Evolutionary conservation across 2,329 filamentous ascomycete species (phyloP), one percentile per base, ranked within the genome.

Genomic region (Aspergillus caelatus): DNA sequence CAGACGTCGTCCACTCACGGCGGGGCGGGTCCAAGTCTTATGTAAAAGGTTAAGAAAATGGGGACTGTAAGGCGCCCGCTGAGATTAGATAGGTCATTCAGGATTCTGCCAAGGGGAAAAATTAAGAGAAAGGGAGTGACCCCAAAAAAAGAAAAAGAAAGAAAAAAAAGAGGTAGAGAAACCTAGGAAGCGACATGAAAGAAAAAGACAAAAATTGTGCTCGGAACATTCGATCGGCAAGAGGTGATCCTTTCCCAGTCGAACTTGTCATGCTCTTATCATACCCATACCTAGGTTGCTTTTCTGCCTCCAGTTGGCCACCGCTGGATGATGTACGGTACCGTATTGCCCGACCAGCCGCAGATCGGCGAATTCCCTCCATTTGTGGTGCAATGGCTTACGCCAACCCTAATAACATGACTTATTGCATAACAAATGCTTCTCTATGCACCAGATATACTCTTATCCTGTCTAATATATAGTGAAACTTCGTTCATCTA

Each of bases 1-100:
- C 30, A 36, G 30, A 55, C 52, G 52, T 39, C 30, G 52, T 55
- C 52, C 52, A 55, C 52, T 55, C 52, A 55, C 52, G 34, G 52
- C 4, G 32, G 52, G 52, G 52, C 30, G 52, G 34, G 52, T 55
- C 52, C 52, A 30, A 8, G 32, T 55, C 34, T 58, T 32, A 46
- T 58, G 56, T 55, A 39, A 55, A 55, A 39, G 6, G 32, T 14
- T 9, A 55, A n/a, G 34, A 39, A 39, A 39, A 26, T 55, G 48
- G 48, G 32, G 48, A 23, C 19, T 11, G n/a, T 21, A 34, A 11
- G 48, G 19, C 48, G 48, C 48, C 16, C 23, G 26, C 26, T 26
- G 23, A 30, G 46, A 50, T 50, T 50, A 19, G 46, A 50, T 26
- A 50, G 26, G 46, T 50, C 26, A 19, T 19, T 28, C 8, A 30